Percentiles rank a stretch among this genome's conserved stretches.
Evolutionary conservation across 352 stramenopile genomes (phyloP).

Genomic region (Elongisporangium prolatum): DNA sequence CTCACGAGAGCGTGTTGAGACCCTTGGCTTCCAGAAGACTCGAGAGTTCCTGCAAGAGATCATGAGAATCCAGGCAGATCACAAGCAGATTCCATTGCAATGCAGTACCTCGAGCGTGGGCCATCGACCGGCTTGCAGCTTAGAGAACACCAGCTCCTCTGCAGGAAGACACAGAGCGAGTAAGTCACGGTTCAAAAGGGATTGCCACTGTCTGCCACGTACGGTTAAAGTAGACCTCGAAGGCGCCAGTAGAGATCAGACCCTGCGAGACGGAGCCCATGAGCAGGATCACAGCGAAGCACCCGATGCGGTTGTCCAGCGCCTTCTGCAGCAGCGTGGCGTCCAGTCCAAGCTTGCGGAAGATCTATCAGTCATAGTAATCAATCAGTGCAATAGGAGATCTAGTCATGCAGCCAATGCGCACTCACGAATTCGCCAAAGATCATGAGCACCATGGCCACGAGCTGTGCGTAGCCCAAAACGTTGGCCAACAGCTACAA

Average conservation of each 20-base stretch:
- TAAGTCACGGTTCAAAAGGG: not conserved
- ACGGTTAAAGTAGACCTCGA: constrained; percentile 85
- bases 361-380: constrained; percentile 22
- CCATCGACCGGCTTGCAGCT: constrained; percentile 59
- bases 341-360: constrained; percentile 41
- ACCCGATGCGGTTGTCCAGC: constrained; percentile 63
- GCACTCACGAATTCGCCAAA: constrained; percentile 56
- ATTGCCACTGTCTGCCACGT: not conserved
- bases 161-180: not conserved
- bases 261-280: constrained; percentile 56
- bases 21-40: not conserved
- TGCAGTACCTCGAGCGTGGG: constrained; percentile 51
- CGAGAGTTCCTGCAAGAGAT: not conserved
- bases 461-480: constrained; percentile 43
- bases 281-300: constrained; percentile 64
- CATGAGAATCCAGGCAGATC: not conserved
- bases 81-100: not conserved
- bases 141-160: constrained; percentile 78
- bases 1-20: not conserved
- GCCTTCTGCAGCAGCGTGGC: constrained; percentile 53
- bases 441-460: constrained; percentile 53
- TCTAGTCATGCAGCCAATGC: not conserved
- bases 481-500: constrained; percentile 33
- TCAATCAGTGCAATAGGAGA: not conserved
- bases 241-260: constrained; percentile 65